Percentiles rank a stretch among this genome's conserved stretches.
Conservation (phyloP, 208 protist genomes). For the Trypanosoma brucei region DNA sequence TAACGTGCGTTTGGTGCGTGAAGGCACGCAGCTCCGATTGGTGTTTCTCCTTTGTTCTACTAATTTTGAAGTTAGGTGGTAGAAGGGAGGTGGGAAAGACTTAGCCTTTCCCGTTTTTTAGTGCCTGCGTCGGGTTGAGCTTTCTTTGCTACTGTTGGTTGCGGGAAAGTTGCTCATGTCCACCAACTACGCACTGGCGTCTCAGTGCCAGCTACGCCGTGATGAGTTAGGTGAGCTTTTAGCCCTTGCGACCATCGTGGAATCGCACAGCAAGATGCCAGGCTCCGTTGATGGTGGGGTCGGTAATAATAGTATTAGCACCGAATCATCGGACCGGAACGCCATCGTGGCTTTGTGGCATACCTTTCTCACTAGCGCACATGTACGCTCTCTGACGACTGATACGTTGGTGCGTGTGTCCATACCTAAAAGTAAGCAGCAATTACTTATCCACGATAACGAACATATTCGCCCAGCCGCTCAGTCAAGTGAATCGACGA, state of each 20-base stretch:
- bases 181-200: constrained; percentile 38
- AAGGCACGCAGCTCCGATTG: too few species aligned
- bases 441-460: constrained; percentile 44
- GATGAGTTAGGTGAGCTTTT: constrained; percentile 59
- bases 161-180: constrained; percentile 26
- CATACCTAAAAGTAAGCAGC: constrained; percentile 42
- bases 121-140: too few species aligned
- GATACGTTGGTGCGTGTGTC: constrained; percentile 54
- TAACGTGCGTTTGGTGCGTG: too few species aligned
- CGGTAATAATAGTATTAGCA: neutral
- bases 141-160: too few species aligned
- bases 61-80: too few species aligned
- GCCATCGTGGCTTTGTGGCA: constrained; percentile 15
- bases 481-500: neutral
- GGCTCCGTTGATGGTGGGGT: neutral
- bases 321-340: neutral
- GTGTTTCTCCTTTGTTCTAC: too few species aligned
- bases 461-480: constrained; percentile 27
- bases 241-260: constrained; percentile 20
- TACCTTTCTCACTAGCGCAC: constrained; percentile 33
- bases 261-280: neutral
- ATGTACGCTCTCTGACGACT: constrained; percentile 36
- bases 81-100: too few species aligned
- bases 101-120: too few species aligned
- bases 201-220: constrained; percentile 52